Conservation (phyloP, 345 rosid species). For the Citrus maxima region DNA sequence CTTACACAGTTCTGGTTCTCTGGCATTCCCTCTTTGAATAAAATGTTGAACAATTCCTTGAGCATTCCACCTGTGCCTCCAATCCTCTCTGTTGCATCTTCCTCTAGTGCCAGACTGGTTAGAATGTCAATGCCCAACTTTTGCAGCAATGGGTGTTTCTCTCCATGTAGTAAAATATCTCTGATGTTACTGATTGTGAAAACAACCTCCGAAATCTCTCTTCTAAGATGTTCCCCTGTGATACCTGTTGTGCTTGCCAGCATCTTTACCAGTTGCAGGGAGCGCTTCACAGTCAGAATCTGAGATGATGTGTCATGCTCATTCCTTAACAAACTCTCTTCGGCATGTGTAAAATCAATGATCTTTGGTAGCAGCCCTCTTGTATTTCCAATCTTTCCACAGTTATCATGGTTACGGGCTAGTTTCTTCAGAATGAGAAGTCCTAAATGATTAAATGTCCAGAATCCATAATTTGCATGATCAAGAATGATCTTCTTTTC, state of each 20-base stretch:
- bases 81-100: conserved; percentile 67
- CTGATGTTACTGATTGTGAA: conserved; percentile 83
- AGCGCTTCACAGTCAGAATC: conserved; percentile 63
- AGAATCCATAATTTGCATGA: conserved; percentile 46
- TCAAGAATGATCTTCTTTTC: conserved; percentile 49
- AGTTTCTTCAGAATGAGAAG: conserved; percentile 77
- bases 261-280: conserved; percentile 81
- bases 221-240: conserved; percentile 69
- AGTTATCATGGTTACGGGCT: conserved; percentile 82
- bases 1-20: conserved; percentile 43
- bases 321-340: conserved; percentile 46
- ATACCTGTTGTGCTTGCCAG: conserved; percentile 72
- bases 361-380: conserved; percentile 84
- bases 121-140: conserved; percentile 69
- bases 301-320: conserved; percentile 42
- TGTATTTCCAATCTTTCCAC: conserved; percentile 88
- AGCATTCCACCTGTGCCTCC: conserved; percentile 85
- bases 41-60: conserved; percentile 72
- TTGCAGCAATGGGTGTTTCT: conserved; percentile 59
- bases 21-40: conserved; percentile 39
- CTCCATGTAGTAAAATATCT: conserved; percentile 68
- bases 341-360: conserved; percentile 70
- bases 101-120: conserved; percentile 69
- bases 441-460: conserved; percentile 77
- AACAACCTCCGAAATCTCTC: conserved; percentile 84